Evolutionary conservation across 805 yeast species (phyloP), one percentile per base, ranked within the genome.

Genomic region (Maudiozyma serrabonitensis): DNA sequence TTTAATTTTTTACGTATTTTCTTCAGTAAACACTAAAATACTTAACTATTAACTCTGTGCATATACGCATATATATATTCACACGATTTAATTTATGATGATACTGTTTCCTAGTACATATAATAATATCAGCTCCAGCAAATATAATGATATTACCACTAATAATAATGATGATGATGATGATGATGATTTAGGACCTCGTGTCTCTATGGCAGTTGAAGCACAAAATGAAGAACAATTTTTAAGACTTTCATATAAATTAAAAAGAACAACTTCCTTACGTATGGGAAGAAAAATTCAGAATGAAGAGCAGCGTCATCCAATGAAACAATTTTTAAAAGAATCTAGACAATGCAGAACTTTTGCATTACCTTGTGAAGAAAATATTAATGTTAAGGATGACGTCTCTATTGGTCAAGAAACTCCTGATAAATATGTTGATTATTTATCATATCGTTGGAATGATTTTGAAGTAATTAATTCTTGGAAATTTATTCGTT

Each of bases 381-480:
- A 35, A 7, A 35, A 6, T 5, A 13, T 35, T 6, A 13, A 8
- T 7, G 38, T 35, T 13, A 35, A 35, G 4, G 38, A 35, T 9
- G 38, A 35, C 16, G 38, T 15, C 16, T 35, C 38, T 8, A n/a
- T 35, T 7, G 18, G 32, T 11, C 32, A 28, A 11, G 32, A 8
- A 8, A 11, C 32, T 11, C 32, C 32, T 2, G 32, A 28, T 28
- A 45, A n/a, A 13, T 43, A 34, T 61, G 97, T 90, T 15, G 98
- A 90, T 69, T 91, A 91, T 66, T 73, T 90, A 45, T 83, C 95
- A 4, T 95, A 90, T 64, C 75, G 90, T 64, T 91, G 97, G 97
- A 86, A 86, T 57, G 95, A 87, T 54, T 69, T 79, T 9, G 97
- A 90, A 25, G 31, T 49, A 32, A 84, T 93, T 6, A 84, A 84